Percentiles rank a stretch among this genome's conserved stretches.
These are phyloP conservation scores for Lasiodiplodia sp. DNA, from an alignment of 2,329 filamentous ascomycete species.

Conservation along the genomic window DNA sequence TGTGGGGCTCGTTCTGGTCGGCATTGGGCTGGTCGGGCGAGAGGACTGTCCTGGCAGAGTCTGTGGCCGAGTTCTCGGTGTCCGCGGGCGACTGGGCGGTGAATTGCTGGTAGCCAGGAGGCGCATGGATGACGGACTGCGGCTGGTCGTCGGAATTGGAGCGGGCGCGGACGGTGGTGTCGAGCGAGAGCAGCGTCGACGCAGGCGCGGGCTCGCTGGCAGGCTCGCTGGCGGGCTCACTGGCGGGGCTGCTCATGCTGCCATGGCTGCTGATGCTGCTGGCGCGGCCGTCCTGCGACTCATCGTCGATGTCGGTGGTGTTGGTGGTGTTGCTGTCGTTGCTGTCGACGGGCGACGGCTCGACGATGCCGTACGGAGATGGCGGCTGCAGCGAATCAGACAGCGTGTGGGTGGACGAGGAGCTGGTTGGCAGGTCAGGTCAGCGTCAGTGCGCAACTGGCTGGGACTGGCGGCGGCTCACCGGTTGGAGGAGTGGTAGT, in stretches of 20 bases:
- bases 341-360: slow-evolving; percentile 84
- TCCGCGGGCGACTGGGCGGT: slow-evolving; percentile 35
- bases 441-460: slow-evolving; percentile 23
- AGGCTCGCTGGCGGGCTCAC: slow-evolving; percentile 37
- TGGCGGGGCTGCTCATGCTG: slow-evolving; percentile 45
- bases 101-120: slow-evolving; percentile 81
- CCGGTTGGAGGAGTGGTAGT: slow-evolving; percentile 50
- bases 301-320: slow-evolving; percentile 81
- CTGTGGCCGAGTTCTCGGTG: slow-evolving; percentile 26
- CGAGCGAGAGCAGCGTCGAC: slow-evolving; percentile 51
- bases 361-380: slow-evolving; percentile 69
- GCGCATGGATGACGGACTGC: slow-evolving; percentile 89
- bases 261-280: slow-evolving; percentile 42
- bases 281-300: slow-evolving; percentile 66
- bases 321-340: slow-evolving; percentile 83
- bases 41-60: slow-evolving; percentile 46
- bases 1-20: slow-evolving; percentile 1
- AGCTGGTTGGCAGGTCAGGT: slow-evolving; percentile 14
- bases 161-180: slow-evolving; percentile 52
- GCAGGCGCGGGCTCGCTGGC: slow-evolving; percentile 34
- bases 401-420: slow-evolving; percentile 29
- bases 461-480: slow-evolving; percentile 53
- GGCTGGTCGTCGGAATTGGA: slow-evolving; percentile 76
- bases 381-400: slow-evolving; percentile 56
- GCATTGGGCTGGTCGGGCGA: slow-evolving; percentile 31